Percentiles rank a stretch among this genome's conserved stretches.
These are phyloP conservation scores for Botryotinia narcissicola DNA, from an alignment of 2,329 filamentous ascomycete genomes.

Conservation along the genomic window DNA sequence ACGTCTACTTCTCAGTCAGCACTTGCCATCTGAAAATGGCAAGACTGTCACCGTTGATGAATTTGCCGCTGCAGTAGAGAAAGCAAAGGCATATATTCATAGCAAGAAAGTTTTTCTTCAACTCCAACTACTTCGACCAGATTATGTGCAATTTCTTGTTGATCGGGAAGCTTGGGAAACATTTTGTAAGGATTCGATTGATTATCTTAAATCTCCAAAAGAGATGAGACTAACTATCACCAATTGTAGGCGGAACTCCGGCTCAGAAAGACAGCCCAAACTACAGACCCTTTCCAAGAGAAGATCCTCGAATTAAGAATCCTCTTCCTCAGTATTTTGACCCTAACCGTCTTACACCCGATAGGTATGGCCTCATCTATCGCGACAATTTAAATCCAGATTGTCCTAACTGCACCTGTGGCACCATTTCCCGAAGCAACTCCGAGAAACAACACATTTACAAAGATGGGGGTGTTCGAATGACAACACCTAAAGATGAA, in stretches of 20 bases:
- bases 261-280: not conserved
- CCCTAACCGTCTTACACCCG: not conserved
- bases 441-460: too few species aligned
- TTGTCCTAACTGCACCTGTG: not conserved
- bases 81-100: not conserved
- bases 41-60: not conserved
- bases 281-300: not conserved
- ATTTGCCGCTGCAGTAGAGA: not conserved
- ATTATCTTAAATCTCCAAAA: not conserved
- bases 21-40: not conserved
- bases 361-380: not conserved
- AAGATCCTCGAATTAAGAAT: not conserved
- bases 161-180: not conserved
- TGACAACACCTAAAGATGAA: not conserved
- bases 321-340: conserved; percentile 1
- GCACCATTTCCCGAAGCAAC: not conserved
- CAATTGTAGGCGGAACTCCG: not conserved
- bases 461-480: not conserved
- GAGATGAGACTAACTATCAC: not conserved
- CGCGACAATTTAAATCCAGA: not conserved
- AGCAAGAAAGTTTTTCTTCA: not conserved
- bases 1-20: not conserved
- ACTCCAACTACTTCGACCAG: not conserved
- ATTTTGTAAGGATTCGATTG: not conserved
- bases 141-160: not conserved